Conservation (phyloP, 345 rosid species). For the Camelina neglecta region DNA sequence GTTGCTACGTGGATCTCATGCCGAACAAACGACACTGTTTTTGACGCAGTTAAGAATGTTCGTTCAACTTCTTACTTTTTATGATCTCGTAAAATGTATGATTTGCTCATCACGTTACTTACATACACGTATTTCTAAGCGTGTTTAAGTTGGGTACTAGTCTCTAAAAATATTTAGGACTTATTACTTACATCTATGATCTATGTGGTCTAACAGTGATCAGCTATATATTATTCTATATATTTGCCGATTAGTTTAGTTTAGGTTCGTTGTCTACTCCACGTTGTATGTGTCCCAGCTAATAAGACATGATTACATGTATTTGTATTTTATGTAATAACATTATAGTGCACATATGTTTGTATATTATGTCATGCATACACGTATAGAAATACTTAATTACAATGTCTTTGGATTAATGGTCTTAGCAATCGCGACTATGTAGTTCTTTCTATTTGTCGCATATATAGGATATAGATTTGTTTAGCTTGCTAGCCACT, state of each 20-base stretch:
- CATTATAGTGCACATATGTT: not conserved
- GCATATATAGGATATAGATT: not conserved
- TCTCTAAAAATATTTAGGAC: not conserved
- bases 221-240: no score
- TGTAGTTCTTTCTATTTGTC: no score
- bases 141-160: not conserved
- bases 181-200: no score
- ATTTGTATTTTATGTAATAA: not conserved
- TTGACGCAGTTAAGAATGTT: constrained; percentile 78
- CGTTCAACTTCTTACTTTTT: constrained; percentile 24
- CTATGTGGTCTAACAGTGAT: no score
- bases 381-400: not conserved
- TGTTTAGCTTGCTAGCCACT: not conserved
- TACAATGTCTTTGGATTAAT: not conserved
- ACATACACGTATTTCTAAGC: not conserved
- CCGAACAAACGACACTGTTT: constrained; percentile 63
- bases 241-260: not conserved
- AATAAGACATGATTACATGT: constrained; percentile 19
- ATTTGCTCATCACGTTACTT: constrained; percentile 26
- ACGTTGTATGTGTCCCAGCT: constrained; percentile 23
- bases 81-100: not conserved
- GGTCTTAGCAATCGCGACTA: no score
- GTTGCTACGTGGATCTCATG: constrained; percentile 72
- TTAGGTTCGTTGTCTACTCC: constrained; percentile 25
- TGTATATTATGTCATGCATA: not conserved